Conservation (phyloP, 2,329 filamentous ascomycete genomes). For the Colletotrichum sp. region DNA sequence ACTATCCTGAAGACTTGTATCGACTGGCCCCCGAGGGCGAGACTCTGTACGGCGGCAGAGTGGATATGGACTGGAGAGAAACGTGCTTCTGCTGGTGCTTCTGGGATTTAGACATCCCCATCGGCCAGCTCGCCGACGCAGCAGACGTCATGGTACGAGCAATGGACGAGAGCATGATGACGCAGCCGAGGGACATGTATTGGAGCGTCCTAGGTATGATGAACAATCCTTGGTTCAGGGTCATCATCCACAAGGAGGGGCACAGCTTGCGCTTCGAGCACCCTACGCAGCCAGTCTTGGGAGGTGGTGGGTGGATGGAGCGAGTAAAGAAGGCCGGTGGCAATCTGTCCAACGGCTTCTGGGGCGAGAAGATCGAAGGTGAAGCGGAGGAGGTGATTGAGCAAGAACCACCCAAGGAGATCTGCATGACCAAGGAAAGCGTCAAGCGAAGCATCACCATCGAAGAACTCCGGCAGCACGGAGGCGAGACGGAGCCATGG, state of each 20-base stretch:
- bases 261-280: constrained; percentile 78
- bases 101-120: constrained; percentile 76
- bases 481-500: constrained; percentile 73
- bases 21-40: constrained; percentile 63
- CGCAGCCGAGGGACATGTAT: constrained; percentile 92
- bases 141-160: constrained; percentile 81
- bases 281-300: constrained; percentile 80
- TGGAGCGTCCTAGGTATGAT: constrained; percentile 97
- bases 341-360: constrained; percentile 80
- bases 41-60: constrained; percentile 73
- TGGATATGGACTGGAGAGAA: constrained; percentile 85
- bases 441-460: constrained; percentile 69
- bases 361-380: constrained; percentile 75
- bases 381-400: constrained; percentile 45
- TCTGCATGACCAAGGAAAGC: constrained; percentile 77
- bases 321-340: constrained; percentile 83
- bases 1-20: constrained; percentile 87
- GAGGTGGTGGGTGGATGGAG: constrained; percentile 92
- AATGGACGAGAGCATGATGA: constrained; percentile 89
- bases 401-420: constrained; percentile 64
- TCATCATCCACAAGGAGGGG: constrained; percentile 75
- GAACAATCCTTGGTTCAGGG: constrained; percentile 94
- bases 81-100: constrained; percentile 91
- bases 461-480: constrained; percentile 74
- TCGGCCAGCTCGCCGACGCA: constrained; percentile 65